Percentiles rank a stretch among this genome's conserved stretches.
Conservation (phyloP, 805 yeast genomes). For the Cyberlindnera mycetangii region DNA sequence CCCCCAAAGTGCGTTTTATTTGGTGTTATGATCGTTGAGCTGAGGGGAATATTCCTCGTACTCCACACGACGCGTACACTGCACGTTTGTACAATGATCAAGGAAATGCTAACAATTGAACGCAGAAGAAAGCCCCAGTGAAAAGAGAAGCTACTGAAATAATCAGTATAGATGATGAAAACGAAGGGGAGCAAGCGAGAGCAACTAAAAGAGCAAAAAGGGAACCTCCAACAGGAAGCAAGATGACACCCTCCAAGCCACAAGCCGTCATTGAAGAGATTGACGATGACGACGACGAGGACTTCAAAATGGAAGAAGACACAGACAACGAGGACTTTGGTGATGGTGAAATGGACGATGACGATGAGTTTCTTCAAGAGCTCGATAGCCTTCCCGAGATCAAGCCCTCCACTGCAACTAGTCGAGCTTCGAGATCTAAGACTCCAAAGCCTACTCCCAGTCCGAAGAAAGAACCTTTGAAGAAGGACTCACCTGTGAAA, state of each 20-base stretch:
- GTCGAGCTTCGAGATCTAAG: slow-evolving; percentile 3
- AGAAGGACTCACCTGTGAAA: slow-evolving; percentile 1
- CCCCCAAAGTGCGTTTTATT: slow-evolving; percentile 13
- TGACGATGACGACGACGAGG: slow-evolving; percentile 25
- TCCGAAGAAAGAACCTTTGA: slow-evolving; percentile 1
- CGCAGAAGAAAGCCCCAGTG: slow-evolving; percentile 4
- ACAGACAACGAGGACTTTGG: slow-evolving; percentile 15
- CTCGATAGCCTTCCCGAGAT: slow-evolving; percentile 9
- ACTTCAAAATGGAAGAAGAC: slow-evolving; percentile 10
- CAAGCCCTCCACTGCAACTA: slow-evolving; percentile 1
- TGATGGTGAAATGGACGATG: slow-evolving; percentile 18
- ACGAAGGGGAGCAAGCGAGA: slow-evolving; percentile 22
- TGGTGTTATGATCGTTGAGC: not conserved
- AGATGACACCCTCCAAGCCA: slow-evolving; percentile 5
- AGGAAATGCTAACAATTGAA: not conserved
- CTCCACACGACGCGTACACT: not conserved
- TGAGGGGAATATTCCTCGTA: not conserved
- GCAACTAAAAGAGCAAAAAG: slow-evolving; percentile 9
- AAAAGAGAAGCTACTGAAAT: slow-evolving; percentile 11
- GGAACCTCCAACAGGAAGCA: slow-evolving; percentile 15
- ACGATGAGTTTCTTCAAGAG: slow-evolving; percentile 17
- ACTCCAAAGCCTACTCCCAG: slow-evolving; percentile 6
- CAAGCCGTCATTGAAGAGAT: slow-evolving; percentile 16
- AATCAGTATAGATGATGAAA: slow-evolving; percentile 28
- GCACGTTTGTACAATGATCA: not conserved